These are phyloP conservation scores for Trifolium fragiferum DNA, from an alignment of 306 rosid genomes.

Conservation along the genomic window DNA sequence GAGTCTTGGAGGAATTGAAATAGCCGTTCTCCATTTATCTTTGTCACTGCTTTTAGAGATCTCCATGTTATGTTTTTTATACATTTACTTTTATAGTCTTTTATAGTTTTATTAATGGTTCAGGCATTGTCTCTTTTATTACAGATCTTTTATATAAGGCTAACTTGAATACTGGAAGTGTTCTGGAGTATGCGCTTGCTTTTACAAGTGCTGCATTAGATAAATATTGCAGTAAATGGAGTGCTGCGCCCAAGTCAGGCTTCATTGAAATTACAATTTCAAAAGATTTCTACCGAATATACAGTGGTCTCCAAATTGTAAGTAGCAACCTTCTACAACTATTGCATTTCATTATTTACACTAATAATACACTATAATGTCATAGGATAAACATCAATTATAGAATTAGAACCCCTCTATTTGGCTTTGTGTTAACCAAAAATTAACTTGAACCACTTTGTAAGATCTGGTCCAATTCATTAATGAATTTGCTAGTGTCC, in stretches of 20 bases:
- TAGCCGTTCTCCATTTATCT: constrained; percentile 3
- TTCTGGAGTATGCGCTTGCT: constrained; percentile 94
- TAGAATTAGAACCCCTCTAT: not conserved
- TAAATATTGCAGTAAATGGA: constrained; percentile 94
- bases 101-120: constrained; percentile 21
- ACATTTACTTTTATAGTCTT: constrained; percentile 31
- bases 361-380: not conserved
- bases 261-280: constrained; percentile 96
- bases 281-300: constrained; percentile 92
- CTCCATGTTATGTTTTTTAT: constrained; percentile 13
- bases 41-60: constrained; percentile 17
- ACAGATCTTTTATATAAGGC: constrained; percentile 96
- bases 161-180: constrained; percentile 93
- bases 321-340: constrained; percentile 43
- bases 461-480: constrained; percentile 20
- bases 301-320: constrained; percentile 99
- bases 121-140: constrained; percentile 31
- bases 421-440: constrained; percentile 24
- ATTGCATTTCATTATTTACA: constrained; percentile 12
- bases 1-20: constrained; percentile 28
- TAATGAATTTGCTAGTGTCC: constrained; percentile 25
- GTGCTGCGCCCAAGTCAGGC: constrained; percentile 94
- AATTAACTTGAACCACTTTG: constrained; percentile 19
- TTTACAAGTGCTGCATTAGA: constrained; percentile 97
- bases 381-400: constrained; percentile 24